Base-by-base conservation (phyloP, 768 basidiomycete species). In the Russula brevipes region DNA sequence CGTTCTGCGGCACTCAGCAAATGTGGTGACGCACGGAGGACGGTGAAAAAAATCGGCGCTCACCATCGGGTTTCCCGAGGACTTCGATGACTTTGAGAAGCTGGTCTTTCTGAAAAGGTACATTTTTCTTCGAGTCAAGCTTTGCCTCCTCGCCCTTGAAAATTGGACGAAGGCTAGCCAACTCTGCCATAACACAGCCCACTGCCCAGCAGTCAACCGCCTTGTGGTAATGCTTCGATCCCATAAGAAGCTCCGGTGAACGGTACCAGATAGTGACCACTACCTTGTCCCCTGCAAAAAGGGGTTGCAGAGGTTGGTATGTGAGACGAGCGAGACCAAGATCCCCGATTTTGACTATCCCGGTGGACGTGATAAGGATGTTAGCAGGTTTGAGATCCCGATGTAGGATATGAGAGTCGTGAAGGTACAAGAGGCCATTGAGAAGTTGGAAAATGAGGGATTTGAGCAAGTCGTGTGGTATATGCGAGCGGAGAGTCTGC, bases 231-330 rank as follows among this genome's bases (percentile, higher is more conserved):
- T 99, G 97, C 66, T 94, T 93, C 0, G 96, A 94, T 33, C 97
- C 96, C 77, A 99, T 82, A 10, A 99, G 81, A 3, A 99, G 84
- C 72, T 99, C 97, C 0, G 97, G 97, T 7, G 94, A 93, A 57
- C 97, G 90, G 73, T 99, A 99, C 97, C 97, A 98, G 71, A 99
- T 98, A 0, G 97, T 99, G 12, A 99, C 97, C 41, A 98, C 97
- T 33, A 99, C 95, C 70, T 98, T 98, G 76, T 99, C 97, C 16
- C 95, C 95, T 0, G 86, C 86, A 72, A 91, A 94, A 2, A 99
- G 79, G 1, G 90, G 88, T 67, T 97, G 94, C 2, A 99, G 80
- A 6, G 97, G 97, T 63, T 93, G 86, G 70, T 94, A 88, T 61
- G 91, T 88, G 36, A 98, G 81, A 38, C 97, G 83, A 1, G 97